Percentiles rank a stretch among this genome's conserved stretches.
Conservation (phyloP, 306 rosid genomes). For the Lathyrus sativus region DNA sequence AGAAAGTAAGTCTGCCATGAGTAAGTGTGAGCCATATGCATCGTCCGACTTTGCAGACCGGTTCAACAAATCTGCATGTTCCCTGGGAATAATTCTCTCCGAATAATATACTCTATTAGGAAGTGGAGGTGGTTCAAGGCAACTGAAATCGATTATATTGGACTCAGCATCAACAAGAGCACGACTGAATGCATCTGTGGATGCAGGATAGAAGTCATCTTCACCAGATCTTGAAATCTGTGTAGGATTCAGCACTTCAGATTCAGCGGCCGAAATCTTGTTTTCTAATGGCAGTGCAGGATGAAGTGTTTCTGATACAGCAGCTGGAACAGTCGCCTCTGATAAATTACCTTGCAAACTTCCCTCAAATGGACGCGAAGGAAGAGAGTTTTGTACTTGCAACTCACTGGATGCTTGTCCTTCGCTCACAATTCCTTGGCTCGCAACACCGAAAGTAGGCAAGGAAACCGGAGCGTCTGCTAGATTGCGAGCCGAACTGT, state of each 20-base stretch:
- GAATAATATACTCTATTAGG: conserved; percentile 80
- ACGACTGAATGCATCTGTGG: conserved; percentile 50
- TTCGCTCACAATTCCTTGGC: conserved; percentile 48
- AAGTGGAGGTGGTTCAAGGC: conserved; percentile 67
- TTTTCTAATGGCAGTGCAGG: conserved; percentile 48
- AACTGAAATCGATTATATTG: conserved; percentile 61
- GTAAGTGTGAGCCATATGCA: conserved; percentile 64
- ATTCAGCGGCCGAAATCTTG: conserved; percentile 47
- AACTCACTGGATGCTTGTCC: conserved; percentile 43
- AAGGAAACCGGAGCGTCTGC: conserved; percentile 47
- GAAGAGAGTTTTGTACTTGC: conserved; percentile 47
- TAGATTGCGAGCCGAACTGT: conserved; percentile 37
- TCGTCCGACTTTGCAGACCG: conserved; percentile 86
- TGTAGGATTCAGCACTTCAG: conserved; percentile 39
- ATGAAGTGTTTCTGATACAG: conserved; percentile 44
- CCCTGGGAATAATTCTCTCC: conserved; percentile 87
- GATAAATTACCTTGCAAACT: conserved; percentile 42
- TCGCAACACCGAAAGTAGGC: conserved; percentile 47
- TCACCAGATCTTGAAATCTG: conserved; percentile 57
- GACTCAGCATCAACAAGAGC: conserved; percentile 57
- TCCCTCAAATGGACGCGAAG: conserved; percentile 43
- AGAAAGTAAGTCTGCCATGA: conserved; percentile 61
- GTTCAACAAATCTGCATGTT: conserved; percentile 77
- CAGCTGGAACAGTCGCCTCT: conserved; percentile 46
- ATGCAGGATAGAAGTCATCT: conserved; percentile 47